Evolutionary conservation across 2,329 filamentous ascomycete genomes (phyloP).

Genomic region (Aureobasidium sp.): DNA sequence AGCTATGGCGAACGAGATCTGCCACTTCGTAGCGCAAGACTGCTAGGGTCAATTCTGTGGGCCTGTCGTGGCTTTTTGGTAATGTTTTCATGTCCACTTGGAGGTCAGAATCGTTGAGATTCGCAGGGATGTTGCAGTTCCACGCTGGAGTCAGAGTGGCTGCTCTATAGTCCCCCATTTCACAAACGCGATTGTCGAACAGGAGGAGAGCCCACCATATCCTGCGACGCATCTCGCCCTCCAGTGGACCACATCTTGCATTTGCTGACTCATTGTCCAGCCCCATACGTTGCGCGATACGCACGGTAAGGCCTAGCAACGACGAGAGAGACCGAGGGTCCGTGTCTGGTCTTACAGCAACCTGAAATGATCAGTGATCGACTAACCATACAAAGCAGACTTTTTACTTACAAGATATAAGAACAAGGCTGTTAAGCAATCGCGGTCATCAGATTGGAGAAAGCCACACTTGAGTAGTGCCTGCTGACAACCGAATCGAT

Average conservation of each 20-base stretch:
- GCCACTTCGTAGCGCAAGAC: slow-evolving; percentile 38
- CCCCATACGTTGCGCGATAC: slow-evolving; percentile 61
- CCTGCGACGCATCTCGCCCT: slow-evolving; percentile 63
- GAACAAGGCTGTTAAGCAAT: slow-evolving; percentile 45
- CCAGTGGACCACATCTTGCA: slow-evolving; percentile 40
- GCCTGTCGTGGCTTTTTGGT: slow-evolving; percentile 26
- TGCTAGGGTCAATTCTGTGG: slow-evolving; percentile 39
- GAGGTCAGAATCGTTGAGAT: slow-evolving; percentile 38
- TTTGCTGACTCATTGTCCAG: slow-evolving; percentile 57
- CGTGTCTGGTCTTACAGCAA: slow-evolving; percentile 51
- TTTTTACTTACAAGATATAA: slow-evolving; percentile 40
- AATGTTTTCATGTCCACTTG: slow-evolving; percentile 32
- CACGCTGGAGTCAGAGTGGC: slow-evolving; percentile 35
- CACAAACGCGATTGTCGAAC: slow-evolving; percentile 62
- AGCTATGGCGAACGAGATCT: slow-evolving; percentile 33
- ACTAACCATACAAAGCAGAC: no score
- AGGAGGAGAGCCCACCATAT: slow-evolving; percentile 66
- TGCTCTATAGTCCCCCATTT: slow-evolving; percentile 50
- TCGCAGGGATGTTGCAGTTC: slow-evolving; percentile 37
- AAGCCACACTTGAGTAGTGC: slow-evolving; percentile 39
- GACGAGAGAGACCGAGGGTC: slow-evolving; percentile 56
- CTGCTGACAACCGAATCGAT: slow-evolving; percentile 42
- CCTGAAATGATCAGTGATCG: slow-evolving; percentile 29
- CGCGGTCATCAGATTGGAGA: slow-evolving; percentile 35
- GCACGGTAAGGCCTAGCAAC: slow-evolving; percentile 58